These are phyloP conservation scores for Akanthomyces dipterigenus DNA, from an alignment of 2,329 filamentous ascomycete species.

Conservation along the genomic window DNA sequence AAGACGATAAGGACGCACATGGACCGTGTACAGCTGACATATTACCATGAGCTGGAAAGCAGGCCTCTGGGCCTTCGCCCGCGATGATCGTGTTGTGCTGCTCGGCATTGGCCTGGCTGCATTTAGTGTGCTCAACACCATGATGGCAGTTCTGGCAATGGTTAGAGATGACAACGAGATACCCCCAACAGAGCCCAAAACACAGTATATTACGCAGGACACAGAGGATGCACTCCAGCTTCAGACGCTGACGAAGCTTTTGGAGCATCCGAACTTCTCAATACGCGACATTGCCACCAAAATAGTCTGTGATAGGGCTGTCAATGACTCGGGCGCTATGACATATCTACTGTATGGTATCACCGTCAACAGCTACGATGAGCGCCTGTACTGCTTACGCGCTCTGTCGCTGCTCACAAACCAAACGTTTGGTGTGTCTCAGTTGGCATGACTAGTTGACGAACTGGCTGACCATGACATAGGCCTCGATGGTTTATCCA, in stretches of 20 bases:
- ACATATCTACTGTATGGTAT: slow-evolving; percentile 50
- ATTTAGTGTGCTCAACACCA: slow-evolving; percentile 49
- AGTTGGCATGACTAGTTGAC: not conserved
- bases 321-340: slow-evolving; percentile 51
- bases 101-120: slow-evolving; percentile 50
- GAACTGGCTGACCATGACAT: slow-evolving; percentile 15
- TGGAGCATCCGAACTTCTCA: slow-evolving; percentile 64
- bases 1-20: too few relatives aligned
- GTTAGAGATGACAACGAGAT: slow-evolving; percentile 62
- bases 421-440: slow-evolving; percentile 26
- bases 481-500: slow-evolving; percentile 34
- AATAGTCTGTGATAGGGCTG: slow-evolving; percentile 48
- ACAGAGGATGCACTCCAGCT: slow-evolving; percentile 65
- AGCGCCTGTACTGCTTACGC: slow-evolving; percentile 49
- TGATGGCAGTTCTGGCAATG: slow-evolving; percentile 51
- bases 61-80: slow-evolving; percentile 25
- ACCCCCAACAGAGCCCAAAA: slow-evolving; percentile 55
- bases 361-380: slow-evolving; percentile 51
- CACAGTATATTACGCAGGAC: slow-evolving; percentile 67
- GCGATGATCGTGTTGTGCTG: slow-evolving; percentile 49
- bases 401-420: slow-evolving; percentile 49
- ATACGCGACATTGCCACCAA: slow-evolving; percentile 62
- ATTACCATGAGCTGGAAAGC: slow-evolving; percentile 39
- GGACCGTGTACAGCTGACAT: not conserved
- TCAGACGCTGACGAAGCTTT: slow-evolving; percentile 59